Evolutionary conservation across 116 monocot genomes (phyloP), one percentile per base, ranked within the genome.

Genomic region (Cymodocea nodosa): DNA sequence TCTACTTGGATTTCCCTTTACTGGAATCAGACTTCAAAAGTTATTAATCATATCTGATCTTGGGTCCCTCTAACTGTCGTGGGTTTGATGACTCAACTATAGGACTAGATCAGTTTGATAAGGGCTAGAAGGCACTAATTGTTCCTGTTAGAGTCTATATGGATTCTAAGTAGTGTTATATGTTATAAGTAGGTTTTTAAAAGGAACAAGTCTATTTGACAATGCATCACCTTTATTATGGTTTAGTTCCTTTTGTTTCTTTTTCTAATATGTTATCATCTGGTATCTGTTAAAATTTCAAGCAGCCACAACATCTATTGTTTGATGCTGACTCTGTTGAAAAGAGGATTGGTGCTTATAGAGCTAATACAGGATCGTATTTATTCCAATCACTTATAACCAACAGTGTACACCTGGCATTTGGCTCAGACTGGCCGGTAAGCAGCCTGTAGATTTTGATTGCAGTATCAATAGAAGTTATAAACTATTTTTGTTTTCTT

Each of bases 381-480:
- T 54, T 82, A 34, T 97, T 91, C 57, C 75, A 67, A 22, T 91
- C 97, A 12, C 76, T 97, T 24, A 54, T 84, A 60, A 56, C 49
- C 65, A 75, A 80, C 15, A 73, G 71, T 66, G 83, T 82, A 60
- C 64, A 54, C 20, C 56, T 97, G 55, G 82, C 82, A 63, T 97
- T 97, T 80, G 97, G 97, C 66, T 97, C 97, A 72, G 97, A 97
- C 40, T 97, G 97, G 91, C 97, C 97, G 10, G 97, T 97, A 64
- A 78, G 81, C 49, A 20, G 3, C 49, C 34, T 0, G 25, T 64
- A 17, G 17, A n/a, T 18, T 61, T 15, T 61, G 34, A 61, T 37
- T 66, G 52, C 52, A 44, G 44, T 44, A 10, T 20, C 6, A 44
- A 17, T 19, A n/a, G 20, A 66, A 66, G 15, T 22, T 51, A 2